Conservation (phyloP, 768 basidiomycete genomes). For the Serendipita sp. region DNA sequence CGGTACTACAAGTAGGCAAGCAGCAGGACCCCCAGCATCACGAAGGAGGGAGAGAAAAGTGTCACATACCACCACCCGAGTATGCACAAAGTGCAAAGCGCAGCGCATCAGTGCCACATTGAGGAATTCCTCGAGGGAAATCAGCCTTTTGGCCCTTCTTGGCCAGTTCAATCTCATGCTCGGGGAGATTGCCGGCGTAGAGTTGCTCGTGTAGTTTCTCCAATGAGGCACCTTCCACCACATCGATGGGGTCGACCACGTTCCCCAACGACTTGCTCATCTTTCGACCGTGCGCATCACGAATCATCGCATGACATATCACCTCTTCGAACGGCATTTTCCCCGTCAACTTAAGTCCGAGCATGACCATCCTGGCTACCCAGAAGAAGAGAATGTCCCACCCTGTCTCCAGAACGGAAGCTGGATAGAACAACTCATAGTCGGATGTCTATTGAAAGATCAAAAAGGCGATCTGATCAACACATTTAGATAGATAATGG, state of each 20-base stretch:
- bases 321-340: conserved; percentile 92
- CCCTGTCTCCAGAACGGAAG: conserved; percentile 86
- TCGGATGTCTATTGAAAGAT: conserved; percentile 48
- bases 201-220: conserved; percentile 75
- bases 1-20: too few species aligned
- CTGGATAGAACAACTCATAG: conserved; percentile 68
- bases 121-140: conserved; percentile 96
- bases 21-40: neutral
- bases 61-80: conserved; percentile 61
- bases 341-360: conserved; percentile 78
- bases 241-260: conserved; percentile 92
- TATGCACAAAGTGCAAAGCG: conserved; percentile 93
- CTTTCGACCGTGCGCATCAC: conserved; percentile 95
- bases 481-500: neutral
- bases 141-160: conserved; percentile 95
- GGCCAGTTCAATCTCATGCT: conserved; percentile 82
- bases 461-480: neutral
- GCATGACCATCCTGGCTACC: conserved; percentile 96
- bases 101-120: conserved; percentile 94
- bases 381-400: conserved; percentile 99
- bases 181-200: conserved; percentile 81
- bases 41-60: neutral
- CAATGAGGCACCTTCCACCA: conserved; percentile 71
- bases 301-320: conserved; percentile 95
- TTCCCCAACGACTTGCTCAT: conserved; percentile 99